Evolutionary conservation across 78 protist genomes (phyloP), one percentile per base, ranked within the genome.

Genomic region (Planoprotostelium fungivorum): DNA sequence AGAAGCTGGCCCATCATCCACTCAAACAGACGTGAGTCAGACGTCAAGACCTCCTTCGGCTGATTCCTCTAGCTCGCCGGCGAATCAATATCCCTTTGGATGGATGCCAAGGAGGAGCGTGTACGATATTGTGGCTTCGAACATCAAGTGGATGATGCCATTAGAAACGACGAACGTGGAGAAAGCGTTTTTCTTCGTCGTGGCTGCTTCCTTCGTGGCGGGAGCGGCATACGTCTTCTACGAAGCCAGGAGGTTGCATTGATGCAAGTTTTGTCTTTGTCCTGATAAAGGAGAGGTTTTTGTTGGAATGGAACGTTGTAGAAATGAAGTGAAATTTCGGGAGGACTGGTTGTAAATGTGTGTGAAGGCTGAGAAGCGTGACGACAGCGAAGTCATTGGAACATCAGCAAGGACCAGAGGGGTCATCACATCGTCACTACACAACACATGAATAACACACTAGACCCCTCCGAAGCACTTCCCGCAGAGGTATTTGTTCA

Each of bases 31-130:
- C 73, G 73, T 51, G 16, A 51, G 73, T n/a, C n/a, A n/a, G n/a
- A n/a, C n/a, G n/a, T n/a, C n/a, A n/a, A n/a, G n/a, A n/a, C n/a
- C n/a, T n/a, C n/a, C n/a, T n/a, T n/a, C n/a, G n/a, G 0, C 31
- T 34, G 34, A 1, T 5, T 84, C 0, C 35, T 35, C 35, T 35
- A 92, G 94, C 25, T 92, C 94, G 23, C 94, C 89, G 63, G 83
- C 90, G 63, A 89, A 73, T 35, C 87, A 9, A 0, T 92, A 92
- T 83, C 94, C 94, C 23, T 92, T 37, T 0, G 35, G 36, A 37
- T 92, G 94, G 94, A 92, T 92, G 91, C 34, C 29, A 28, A 34
- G n/a, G 1, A 38, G 36, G 36, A 85, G 73, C 16, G 16, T 51
- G 31, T 25, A 25, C 31, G 31, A 51, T 16, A 16, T 51, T 51